These are phyloP conservation scores for Volvariella surrecta DNA, from an alignment of 1,284 basidiomycete genomes.

Conservation along the genomic window DNA sequence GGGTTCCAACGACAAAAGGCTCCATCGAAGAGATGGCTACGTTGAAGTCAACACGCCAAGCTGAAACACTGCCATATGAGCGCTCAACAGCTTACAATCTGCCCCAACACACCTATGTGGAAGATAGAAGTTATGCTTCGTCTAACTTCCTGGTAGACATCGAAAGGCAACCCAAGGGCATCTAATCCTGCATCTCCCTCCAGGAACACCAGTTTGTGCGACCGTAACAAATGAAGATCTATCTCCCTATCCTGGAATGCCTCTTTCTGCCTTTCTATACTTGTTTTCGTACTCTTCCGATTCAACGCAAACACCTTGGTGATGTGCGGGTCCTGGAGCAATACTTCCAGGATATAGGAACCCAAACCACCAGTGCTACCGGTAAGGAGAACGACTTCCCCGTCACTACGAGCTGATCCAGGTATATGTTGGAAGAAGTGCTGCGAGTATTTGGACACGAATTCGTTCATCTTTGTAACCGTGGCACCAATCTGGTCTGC, in stretches of 20 bases:
- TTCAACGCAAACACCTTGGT: constrained; percentile 20
- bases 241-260: constrained; percentile 12
- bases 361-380: constrained; percentile 27
- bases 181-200: constrained; percentile 12
- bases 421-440: too few relatives aligned
- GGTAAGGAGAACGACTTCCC: constrained; percentile 21
- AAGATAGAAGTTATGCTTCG: constrained; percentile 8
- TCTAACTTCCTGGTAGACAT: constrained; percentile 10
- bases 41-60: constrained; percentile 37
- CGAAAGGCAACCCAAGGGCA: constrained; percentile 9
- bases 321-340: constrained; percentile 17
- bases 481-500: too few relatives aligned
- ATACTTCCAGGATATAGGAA: constrained; percentile 18
- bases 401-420: not conserved
- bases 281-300: constrained; percentile 7
- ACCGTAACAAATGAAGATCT: constrained; percentile 9
- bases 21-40: constrained; percentile 28
- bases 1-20: constrained; percentile 22
- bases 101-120: constrained; percentile 3
- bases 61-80: constrained; percentile 12
- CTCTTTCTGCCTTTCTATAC: constrained; percentile 10
- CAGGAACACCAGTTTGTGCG: constrained; percentile 12
- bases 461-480: too few relatives aligned
- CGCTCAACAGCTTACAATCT: not conserved
- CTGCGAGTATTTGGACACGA: too few relatives aligned